A percentile compares a stretch with the other conserved stretches of the same genome.
Evolutionary conservation across 805 yeast genomes (phyloP).

Genomic region (Yamadazyma scolyti): DNA sequence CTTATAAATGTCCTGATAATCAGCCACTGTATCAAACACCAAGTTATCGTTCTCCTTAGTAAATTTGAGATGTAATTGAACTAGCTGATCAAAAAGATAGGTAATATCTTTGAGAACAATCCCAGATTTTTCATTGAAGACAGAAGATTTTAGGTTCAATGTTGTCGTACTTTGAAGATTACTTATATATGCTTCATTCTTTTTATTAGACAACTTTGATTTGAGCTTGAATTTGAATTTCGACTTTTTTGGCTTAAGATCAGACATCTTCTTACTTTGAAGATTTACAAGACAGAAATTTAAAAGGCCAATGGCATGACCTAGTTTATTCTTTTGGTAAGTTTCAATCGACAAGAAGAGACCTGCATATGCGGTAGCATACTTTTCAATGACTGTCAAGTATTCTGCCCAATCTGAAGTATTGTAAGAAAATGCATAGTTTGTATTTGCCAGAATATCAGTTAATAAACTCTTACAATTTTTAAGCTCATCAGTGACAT

Average conservation of each 20-base stretch:
- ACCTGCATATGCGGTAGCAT: slow-evolving; percentile 42
- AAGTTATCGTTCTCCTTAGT: slow-evolving; percentile 41
- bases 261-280: slow-evolving; percentile 28
- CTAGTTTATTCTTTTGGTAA: slow-evolving; percentile 42
- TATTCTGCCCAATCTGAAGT: slow-evolving; percentile 25
- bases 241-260: slow-evolving; percentile 7
- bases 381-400: slow-evolving; percentile 25
- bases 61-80: slow-evolving; percentile 37
- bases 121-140: slow-evolving; percentile 30
- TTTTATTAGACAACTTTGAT: slow-evolving; percentile 22
- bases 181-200: slow-evolving; percentile 28
- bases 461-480: slow-evolving; percentile 18
- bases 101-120: slow-evolving; percentile 33
- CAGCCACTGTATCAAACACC: slow-evolving; percentile 30
- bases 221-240: slow-evolving; percentile 18
- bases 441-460: slow-evolving; percentile 8
- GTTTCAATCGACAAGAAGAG: slow-evolving; percentile 42
- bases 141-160: slow-evolving; percentile 30
- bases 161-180: slow-evolving; percentile 32
- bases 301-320: slow-evolving; percentile 44
- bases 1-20: slow-evolving; percentile 30
- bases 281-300: slow-evolving; percentile 32
- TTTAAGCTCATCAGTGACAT: slow-evolving; percentile 29
- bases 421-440: slow-evolving; percentile 5
- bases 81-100: slow-evolving; percentile 38